A percentile compares a stretch with the other conserved stretches of the same genome.
Conservation (phyloP, 2,329 filamentous ascomycete genomes). For the Cladosporium oxysporum region DNA sequence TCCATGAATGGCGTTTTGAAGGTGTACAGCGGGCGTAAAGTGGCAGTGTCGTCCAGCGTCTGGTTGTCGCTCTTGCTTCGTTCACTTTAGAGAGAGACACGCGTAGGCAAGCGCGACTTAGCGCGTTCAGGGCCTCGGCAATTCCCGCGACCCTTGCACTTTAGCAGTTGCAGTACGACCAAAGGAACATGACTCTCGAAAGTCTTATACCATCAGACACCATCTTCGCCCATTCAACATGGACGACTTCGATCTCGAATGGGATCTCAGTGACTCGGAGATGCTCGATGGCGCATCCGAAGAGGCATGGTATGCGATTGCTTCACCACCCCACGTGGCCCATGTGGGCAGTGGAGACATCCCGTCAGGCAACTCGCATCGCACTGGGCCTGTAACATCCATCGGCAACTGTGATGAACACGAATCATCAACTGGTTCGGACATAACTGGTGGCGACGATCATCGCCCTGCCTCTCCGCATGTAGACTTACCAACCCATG, state of each 20-base stretch:
- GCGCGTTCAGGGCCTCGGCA: slow-evolving; percentile 1
- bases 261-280: neutral
- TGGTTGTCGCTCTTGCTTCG: slow-evolving; percentile 6
- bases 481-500: neutral
- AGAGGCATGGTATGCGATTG: neutral
- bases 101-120: slow-evolving; percentile 9
- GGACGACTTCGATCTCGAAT: neutral
- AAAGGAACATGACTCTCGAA: neutral
- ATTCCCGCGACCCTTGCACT: neutral
- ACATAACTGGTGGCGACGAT: neutral
- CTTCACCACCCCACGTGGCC: neutral
- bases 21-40: neutral
- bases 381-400: neutral
- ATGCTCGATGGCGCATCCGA: slow-evolving; percentile 6
- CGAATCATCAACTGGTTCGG: neutral
- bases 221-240: neutral
- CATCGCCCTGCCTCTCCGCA: neutral
- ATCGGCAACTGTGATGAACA: neutral
- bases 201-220: neutral
- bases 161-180: neutral
- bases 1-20: slow-evolving; percentile 28
- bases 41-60: slow-evolving; percentile 5
- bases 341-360: neutral
- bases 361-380: neutral
- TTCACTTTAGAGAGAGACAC: slow-evolving; percentile 13